Base-by-base conservation (phyloP, 805 yeast genomes). In the Metschnikowia kofuensis region DNA sequence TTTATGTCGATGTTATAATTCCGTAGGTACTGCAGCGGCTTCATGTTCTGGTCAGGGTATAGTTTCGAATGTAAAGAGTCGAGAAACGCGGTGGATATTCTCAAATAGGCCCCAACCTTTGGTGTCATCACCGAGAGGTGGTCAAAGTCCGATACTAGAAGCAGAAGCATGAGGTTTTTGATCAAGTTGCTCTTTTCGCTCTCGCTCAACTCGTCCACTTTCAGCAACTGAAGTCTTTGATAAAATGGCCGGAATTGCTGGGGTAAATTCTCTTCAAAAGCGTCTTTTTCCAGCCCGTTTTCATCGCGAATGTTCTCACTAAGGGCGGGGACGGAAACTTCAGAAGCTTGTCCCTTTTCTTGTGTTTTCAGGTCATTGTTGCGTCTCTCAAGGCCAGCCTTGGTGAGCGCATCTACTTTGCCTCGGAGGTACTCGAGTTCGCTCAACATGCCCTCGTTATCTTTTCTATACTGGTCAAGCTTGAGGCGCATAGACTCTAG, bases 151-250 rank as follows among this genome's bases (percentile, higher is more conserved):
- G 69, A 59, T 15, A 70, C 61, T 35, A 68, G 59, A 35, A 73
- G 54, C 35, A 67, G 61, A 13, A 69, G 61, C 68, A 72, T 62
- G 11, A 70, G 45, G 49, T 64, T 63, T 43, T 72, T 72, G 50
- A 71, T 54, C 30, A 65, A 38, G 49, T 66, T 68, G 27, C 62
- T 52, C 58, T 67, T 54, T 52, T 69, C 69, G 9, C 53, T 51
- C 44, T 54, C 60, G 26, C 63, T 49, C 43, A 70, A 52, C 2
- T 45, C 35, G 51, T 72, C 76, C n/a, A 70, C 58, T 44, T 66
- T 57, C 12, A 47, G 45, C 27, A 70, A 57, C 38, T 64, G 61
- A 14, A 69, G 55, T 36, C 60, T 54, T 12, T 45, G 53, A 49
- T 66, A 71, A 42, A 55, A 61, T 5, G 54, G 48, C 41, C 52